A percentile compares a stretch with the other conserved stretches of the same genome.
These are phyloP conservation scores for Calendula officinalis DNA, from an alignment of 129 eudicot genomes.

Conservation along the genomic window DNA sequence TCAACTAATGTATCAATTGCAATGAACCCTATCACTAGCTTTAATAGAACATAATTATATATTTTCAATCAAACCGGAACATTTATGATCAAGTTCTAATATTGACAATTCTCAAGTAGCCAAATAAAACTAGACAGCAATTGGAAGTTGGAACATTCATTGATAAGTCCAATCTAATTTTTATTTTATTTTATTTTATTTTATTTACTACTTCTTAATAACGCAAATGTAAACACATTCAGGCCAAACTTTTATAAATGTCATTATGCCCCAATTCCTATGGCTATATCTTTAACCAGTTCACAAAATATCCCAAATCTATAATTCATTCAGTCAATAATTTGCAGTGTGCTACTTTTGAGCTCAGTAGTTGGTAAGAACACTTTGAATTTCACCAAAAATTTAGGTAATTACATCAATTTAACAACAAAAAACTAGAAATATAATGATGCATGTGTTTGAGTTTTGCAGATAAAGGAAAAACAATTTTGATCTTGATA, in stretches of 20 bases:
- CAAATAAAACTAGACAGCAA: not conserved
- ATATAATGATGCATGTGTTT: conserved; percentile 5
- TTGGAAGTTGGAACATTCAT: not conserved
- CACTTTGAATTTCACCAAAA: not conserved
- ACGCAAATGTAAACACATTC: not conserved
- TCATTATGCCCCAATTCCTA: not conserved
- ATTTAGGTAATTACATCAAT: not conserved
- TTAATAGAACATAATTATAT: not conserved
- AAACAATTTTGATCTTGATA: not conserved
- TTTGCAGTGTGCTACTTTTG: conserved; percentile 1
- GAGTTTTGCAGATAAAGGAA: not conserved
- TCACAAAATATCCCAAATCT: conserved; percentile 6
- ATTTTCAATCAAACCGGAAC: not conserved
- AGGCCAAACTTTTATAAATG: not conserved
- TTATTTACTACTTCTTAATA: not conserved
- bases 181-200: not conserved
- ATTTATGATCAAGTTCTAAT: not conserved
- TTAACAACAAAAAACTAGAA: conserved; percentile 1
- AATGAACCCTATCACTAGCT: not conserved
- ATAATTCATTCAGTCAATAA: conserved; percentile 12
- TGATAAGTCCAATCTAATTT: not conserved
- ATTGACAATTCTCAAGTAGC: not conserved
- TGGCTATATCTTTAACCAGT: conserved; percentile 2
- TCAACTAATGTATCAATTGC: not conserved
- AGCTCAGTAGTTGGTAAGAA: conserved; percentile 4